These are phyloP conservation scores for Pseudogymnoascus sp. DNA, from an alignment of 2,329 filamentous ascomycete species.

Conservation along the genomic window DNA sequence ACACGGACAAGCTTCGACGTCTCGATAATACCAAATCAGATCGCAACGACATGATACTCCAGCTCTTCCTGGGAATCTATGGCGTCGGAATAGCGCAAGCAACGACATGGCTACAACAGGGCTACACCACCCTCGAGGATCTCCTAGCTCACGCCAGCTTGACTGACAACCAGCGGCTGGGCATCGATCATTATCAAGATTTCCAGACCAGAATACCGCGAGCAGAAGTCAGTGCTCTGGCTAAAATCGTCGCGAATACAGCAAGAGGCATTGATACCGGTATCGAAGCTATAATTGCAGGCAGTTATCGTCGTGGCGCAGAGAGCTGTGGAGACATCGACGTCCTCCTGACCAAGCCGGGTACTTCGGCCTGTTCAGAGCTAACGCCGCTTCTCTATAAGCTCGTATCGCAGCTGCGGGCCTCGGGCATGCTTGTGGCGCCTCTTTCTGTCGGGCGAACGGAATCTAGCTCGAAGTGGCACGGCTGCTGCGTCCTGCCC, in stretches of 20 bases:
- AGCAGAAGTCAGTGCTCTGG: slow-evolving; percentile 63
- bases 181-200: slow-evolving; percentile 72
- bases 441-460: slow-evolving; percentile 50
- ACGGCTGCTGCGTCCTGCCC: slow-evolving; percentile 72
- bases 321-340: slow-evolving; percentile 73
- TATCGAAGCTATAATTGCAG: slow-evolving; percentile 66
- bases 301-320: slow-evolving; percentile 77
- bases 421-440: slow-evolving; percentile 57
- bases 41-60: slow-evolving; percentile 54
- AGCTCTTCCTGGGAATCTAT: slow-evolving; percentile 69
- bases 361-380: slow-evolving; percentile 43
- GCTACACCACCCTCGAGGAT: slow-evolving; percentile 67
- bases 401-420: slow-evolving; percentile 55
- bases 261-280: slow-evolving; percentile 51
- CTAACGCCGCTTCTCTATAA: slow-evolving; percentile 53
- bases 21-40: slow-evolving; percentile 64
- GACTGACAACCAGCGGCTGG: slow-evolving; percentile 61
- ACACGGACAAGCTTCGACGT: slow-evolving; percentile 60
- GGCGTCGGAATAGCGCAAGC: slow-evolving; percentile 66
- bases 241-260: slow-evolving; percentile 50
- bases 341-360: slow-evolving; percentile 65
- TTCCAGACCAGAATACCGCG: slow-evolving; percentile 73
- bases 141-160: slow-evolving; percentile 53
- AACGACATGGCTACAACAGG: slow-evolving; percentile 66
- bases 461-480: slow-evolving; percentile 68